Evolutionary conservation across 331 rosid species (phyloP), one percentile per base, ranked within the genome.

Genomic region (Spiraea crenata): DNA sequence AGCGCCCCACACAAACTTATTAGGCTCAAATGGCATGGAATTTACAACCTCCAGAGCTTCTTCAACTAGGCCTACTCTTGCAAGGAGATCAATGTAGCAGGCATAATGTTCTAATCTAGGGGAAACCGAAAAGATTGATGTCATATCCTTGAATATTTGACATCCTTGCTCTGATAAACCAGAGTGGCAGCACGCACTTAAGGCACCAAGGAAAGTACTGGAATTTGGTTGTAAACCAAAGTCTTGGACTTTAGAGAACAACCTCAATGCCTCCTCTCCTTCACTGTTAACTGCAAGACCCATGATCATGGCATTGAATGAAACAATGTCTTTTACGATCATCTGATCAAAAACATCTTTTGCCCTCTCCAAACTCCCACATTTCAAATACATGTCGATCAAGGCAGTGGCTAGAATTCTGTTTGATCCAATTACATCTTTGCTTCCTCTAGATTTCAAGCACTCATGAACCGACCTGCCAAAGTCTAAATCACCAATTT

Each of bases 1-100:
- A 80, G 93, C 88, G 67, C 87, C 86, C 89, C 87, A 88, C 50
- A 85, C 88, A 76, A 88, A 82, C 54, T 71, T 80, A 69, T 86
- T 84, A 34, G 86, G 83, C 73, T 86, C 80, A 67, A 88, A 77
- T 63, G 85, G 88, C 89, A 86, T 82, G 55, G 78, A 68, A 41
- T 48, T 70, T 47, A 72, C 79, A 76, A 82, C 79, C 73, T 80
- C 70, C 14, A 84, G 67, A 39, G 86, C 91, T 76, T 86, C 86
- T 72, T 88, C 85, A 12, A 88, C 62, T 44, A 72, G 76, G 57
- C 90, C 82, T 11, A 67, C 87, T 61, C 87, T 76, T 69, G 89
- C 83, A 78, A 85, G 90, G 48, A 88, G 85, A 78, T 88, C 89
- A 69, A 88, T 74, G 62, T 85, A 88, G 65, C 89, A 85, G 54